phyloP scores from a whole-genome alignment of 2,329 filamentous ascomycete genomes.

The Verticillium tricorpus region DNA sequence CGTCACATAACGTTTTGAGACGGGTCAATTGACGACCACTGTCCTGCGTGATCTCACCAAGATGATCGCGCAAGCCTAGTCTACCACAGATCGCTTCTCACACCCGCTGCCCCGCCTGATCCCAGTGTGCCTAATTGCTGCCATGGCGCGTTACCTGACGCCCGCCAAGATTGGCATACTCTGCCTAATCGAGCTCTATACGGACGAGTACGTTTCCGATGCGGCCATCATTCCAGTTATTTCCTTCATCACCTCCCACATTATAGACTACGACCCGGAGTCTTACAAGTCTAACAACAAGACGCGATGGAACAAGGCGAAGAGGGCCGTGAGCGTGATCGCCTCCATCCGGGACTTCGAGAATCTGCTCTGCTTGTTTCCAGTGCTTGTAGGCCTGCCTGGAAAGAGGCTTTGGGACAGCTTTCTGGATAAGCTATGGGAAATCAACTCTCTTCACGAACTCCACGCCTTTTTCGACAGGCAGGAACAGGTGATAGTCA shows the following conservation, averaged over 20 bases:
- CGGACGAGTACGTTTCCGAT: conserved; percentile 63
- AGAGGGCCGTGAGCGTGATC: conserved; percentile 46
- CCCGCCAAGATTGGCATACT: conserved; percentile 83
- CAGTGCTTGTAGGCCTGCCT: conserved; percentile 54
- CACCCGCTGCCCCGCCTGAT: not conserved
- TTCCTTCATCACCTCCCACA: conserved; percentile 70
- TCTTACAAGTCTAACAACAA: conserved; percentile 19
- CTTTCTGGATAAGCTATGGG: conserved; percentile 78
- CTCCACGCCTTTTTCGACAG: conserved; percentile 72
- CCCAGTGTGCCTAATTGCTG: too few relatives aligned
- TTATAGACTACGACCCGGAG: conserved; percentile 46
- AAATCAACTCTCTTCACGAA: conserved; percentile 74
- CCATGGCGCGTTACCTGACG: conserved; percentile 80
- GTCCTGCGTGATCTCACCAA: not conserved
- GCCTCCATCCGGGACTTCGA: conserved; percentile 56
- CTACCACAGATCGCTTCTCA: not conserved
- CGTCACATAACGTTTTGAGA: not conserved
- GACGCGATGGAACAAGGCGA: conserved; percentile 43
- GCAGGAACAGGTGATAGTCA: conserved; percentile 53
- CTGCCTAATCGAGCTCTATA: conserved; percentile 76
- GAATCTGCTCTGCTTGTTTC: conserved; percentile 47
- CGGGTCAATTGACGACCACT: not conserved
- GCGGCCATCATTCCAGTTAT: conserved; percentile 70
- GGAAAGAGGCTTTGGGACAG: conserved; percentile 84
- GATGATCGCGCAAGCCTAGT: not conserved